Percentiles rank a stretch among this genome's conserved stretches.
Evolutionary conservation across 2,329 filamentous ascomycete species (phyloP).

Genomic region (Shiraia bambusicola): DNA sequence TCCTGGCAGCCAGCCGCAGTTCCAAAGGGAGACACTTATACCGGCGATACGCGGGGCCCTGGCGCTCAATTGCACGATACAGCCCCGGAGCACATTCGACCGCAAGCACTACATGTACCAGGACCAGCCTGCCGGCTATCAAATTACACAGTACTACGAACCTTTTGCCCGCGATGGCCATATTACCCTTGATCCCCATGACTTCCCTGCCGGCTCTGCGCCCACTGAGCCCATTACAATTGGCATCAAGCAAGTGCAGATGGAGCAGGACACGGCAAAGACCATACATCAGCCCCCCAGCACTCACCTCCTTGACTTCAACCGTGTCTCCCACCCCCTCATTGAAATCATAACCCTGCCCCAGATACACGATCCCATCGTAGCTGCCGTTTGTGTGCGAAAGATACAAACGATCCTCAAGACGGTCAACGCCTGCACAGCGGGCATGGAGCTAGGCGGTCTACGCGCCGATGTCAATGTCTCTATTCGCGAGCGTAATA

Average conservation of each 20-base stretch:
- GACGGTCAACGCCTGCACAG: constrained; percentile 79
- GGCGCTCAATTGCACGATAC: constrained; percentile 77
- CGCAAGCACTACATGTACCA: constrained; percentile 99
- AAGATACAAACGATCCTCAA: constrained; percentile 83
- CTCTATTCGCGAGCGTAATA: constrained; percentile 65
- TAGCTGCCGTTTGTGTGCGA: constrained; percentile 82
- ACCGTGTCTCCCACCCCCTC: constrained; percentile 84
- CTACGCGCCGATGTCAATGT: constrained; percentile 94
- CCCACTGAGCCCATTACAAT: constrained; percentile 70
- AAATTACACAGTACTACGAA: constrained; percentile 94
- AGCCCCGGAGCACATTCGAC: constrained; percentile 80
- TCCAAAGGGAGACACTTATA: constrained; percentile 79
- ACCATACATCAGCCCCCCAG: constrained; percentile 76
- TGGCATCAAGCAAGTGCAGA: constrained; percentile 89
- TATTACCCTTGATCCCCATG: constrained; percentile 69
- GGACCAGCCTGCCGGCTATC: constrained; percentile 94
- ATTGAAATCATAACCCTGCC: constrained; percentile 95
- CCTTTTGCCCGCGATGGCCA: constrained; percentile 69
- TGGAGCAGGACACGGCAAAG: constrained; percentile 98
- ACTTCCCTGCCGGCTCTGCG: constrained; percentile 67
- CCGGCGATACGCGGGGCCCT: constrained; percentile 89
- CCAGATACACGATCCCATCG: constrained; percentile 81
- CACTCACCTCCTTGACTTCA: constrained; percentile 84
- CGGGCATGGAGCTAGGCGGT: constrained; percentile 91
- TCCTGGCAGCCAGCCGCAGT: constrained; percentile 82